phyloP scores from a whole-genome alignment of 106 monocot genomes.

The Triglochin maritima region DNA sequence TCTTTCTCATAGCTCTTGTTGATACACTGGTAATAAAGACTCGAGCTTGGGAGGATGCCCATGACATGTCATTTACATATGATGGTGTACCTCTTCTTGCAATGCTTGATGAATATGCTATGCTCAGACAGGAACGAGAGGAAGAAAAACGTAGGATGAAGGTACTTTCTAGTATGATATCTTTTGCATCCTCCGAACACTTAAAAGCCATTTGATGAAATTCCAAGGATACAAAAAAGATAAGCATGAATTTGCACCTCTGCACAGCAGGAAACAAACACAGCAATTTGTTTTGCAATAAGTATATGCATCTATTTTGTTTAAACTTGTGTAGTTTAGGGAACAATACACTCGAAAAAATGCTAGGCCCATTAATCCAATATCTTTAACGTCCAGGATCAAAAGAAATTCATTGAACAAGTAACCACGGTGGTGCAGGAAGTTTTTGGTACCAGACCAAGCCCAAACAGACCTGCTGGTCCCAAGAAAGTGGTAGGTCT shows the following conservation, averaged over 20 bases:
- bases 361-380: no score
- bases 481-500: conserved; percentile 52
- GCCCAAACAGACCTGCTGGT: conserved; percentile 42
- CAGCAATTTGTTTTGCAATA: no score
- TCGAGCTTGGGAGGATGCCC: conserved; percentile 74
- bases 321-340: no score
- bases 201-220: neutral
- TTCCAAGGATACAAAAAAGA: neutral
- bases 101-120: conserved; percentile 93
- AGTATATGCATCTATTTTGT: no score
- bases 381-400: conserved; percentile 39
- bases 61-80: conserved; percentile 64
- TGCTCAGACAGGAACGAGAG: conserved; percentile 87
- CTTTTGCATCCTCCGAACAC: neutral
- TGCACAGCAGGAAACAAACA: no score
- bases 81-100: conserved; percentile 95
- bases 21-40: conserved; percentile 78
- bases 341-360: no score
- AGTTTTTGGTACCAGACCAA: conserved; percentile 62
- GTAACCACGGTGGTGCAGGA: conserved; percentile 49
- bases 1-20: conserved; percentile 65
- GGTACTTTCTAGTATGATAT: conserved; percentile 20
- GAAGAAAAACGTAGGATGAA: conserved; percentile 85
- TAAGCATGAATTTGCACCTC: neutral
- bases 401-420: conserved; percentile 80